Percentiles rank a stretch among this genome's conserved stretches.
phyloP scores from a whole-genome alignment of 495 filamentous ascomycete species.

The Xylaria venustula region DNA sequence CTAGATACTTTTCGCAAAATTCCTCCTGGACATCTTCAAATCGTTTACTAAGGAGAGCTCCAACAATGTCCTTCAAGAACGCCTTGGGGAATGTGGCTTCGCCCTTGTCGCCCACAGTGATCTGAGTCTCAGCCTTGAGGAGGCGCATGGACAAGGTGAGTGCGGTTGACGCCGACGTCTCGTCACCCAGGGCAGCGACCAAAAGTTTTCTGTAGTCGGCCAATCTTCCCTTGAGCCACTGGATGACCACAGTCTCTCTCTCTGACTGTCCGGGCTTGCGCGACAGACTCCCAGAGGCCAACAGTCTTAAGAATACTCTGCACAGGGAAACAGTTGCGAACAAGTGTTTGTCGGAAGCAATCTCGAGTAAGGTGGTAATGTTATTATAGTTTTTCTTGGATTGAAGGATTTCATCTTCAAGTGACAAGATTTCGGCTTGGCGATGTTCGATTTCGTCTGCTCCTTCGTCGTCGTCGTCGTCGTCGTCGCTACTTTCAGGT shows the following conservation, averaged over 20 bases:
- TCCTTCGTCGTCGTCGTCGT: too few relatives aligned
- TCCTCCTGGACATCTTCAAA: conserved; percentile 60
- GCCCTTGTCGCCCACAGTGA: conserved; percentile 56
- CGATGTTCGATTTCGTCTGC: conserved; percentile 47
- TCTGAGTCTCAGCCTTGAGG: conserved; percentile 69
- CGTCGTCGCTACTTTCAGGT: conserved; percentile 41
- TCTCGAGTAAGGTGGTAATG: conserved; percentile 69
- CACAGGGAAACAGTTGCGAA: conserved; percentile 78
- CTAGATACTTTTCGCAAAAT: conserved; percentile 74
- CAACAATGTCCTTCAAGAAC: conserved; percentile 63
- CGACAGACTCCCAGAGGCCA: conserved; percentile 69
- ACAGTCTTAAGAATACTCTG: conserved; percentile 81
- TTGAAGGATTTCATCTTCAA: conserved; percentile 76
- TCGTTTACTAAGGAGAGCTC: conserved; percentile 56
- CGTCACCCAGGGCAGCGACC: conserved; percentile 52
- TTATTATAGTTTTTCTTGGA: conserved; percentile 92
- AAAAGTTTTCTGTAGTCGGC: conserved; percentile 64
- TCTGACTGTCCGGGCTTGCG: conserved; percentile 62
- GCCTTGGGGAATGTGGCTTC: conserved; percentile 63
- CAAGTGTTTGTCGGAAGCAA: conserved; percentile 47
- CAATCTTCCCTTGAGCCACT: conserved; percentile 76
- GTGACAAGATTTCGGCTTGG: conserved; percentile 59
- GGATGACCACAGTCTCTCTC: conserved; percentile 68
- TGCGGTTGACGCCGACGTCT: conserved; percentile 55
- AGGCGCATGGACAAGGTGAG: conserved; percentile 80